Conservation (phyloP, 306 rosid species). For the Herpetospermum pedunculosum region DNA sequence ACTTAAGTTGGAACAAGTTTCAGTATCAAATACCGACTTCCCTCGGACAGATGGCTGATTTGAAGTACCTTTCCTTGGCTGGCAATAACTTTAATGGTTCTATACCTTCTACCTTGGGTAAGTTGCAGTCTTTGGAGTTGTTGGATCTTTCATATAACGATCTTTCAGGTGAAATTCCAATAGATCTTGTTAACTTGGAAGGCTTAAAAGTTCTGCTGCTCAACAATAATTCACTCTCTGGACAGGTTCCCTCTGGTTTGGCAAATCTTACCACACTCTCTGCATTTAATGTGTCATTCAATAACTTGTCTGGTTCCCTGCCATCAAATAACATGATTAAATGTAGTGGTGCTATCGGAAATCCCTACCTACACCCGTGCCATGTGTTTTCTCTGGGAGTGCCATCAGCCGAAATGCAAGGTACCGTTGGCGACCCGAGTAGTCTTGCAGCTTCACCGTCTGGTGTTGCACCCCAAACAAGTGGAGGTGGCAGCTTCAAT, state of each 20-base stretch:
- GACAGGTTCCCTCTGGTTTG: conserved; percentile 72
- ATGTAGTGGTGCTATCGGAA: conserved; percentile 73
- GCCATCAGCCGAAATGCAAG: conserved; percentile 44
- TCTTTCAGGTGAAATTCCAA: conserved; percentile 74
- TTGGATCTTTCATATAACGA: conserved; percentile 69
- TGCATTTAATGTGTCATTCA: conserved; percentile 74
- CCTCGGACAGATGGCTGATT: conserved; percentile 43
- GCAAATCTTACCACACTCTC: conserved; percentile 58
- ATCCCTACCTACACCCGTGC: conserved; percentile 52
- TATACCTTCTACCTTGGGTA: conserved; percentile 55
- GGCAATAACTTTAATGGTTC: conserved; percentile 48
- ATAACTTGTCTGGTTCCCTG: conserved; percentile 75
- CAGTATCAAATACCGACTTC: conserved; percentile 45
- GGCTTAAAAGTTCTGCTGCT: conserved; percentile 58
- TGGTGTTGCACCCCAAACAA: conserved; percentile 11
- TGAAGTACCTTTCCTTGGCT: conserved; percentile 56
- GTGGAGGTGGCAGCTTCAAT: conserved; percentile 32
- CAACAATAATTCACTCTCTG: conserved; percentile 61
- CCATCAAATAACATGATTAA: conserved; percentile 51
- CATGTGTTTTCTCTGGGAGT: conserved; percentile 24
- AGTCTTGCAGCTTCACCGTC: conserved; percentile 32
- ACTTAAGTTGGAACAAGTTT: conserved; percentile 59
- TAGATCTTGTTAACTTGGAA: conserved; percentile 42
- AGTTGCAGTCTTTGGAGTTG: conserved; percentile 46
- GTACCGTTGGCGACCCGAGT: conserved; percentile 18